Base-by-base conservation (phyloP, 2,329 filamentous ascomycete species). In the Trichoderma sp. region DNA sequence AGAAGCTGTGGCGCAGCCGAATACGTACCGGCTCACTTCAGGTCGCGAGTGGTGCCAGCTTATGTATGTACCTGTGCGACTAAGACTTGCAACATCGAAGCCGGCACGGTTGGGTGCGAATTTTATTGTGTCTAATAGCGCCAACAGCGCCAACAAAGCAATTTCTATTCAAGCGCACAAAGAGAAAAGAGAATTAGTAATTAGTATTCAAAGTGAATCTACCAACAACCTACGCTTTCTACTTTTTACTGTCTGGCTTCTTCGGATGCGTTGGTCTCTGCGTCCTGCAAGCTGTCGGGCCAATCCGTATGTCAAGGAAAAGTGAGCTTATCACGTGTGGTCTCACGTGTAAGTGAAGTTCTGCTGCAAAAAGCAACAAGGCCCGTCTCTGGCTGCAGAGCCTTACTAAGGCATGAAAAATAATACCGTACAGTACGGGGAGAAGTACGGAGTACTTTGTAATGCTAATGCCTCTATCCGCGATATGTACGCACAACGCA, bases 381-480 rank as follows among this genome's bases (percentile, higher is more conserved):
- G 42, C n/a, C 17, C 10, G n/a, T 34, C 52, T 29, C n/a, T 19
- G 34, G 17, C 37, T 22, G 42, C 25, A 52, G 59, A 52, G 22
- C 19, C 45, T 52, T 63, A 50, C 34, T 63, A 52, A 63, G 29
- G 52, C 32, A 54, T 32, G 29, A 34, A 54, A 29, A n/a, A 54
- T 12, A 19, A 8, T 29, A 34, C 27, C n/a, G 27, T 9, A 54
- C 27, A 54, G 50, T 32, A 54, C 50, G 50, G 9, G 52, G 10
- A n/a, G 12, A 54, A 19, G n/a, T 54, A 34, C 29, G 12, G 34
- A 19, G n/a, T 54, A 34, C 29, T 34, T 32, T 12, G 7, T 19
- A 34, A 32, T 42, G 61, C 52, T 35, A 48, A 65, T 65, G 63
- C 52, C 63, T 65, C 63, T 39, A 48, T 27, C 63, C 61, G 61